Evolutionary conservation across 352 stramenopile species (phyloP).

Genomic region (Phytophthora hibernalis): DNA sequence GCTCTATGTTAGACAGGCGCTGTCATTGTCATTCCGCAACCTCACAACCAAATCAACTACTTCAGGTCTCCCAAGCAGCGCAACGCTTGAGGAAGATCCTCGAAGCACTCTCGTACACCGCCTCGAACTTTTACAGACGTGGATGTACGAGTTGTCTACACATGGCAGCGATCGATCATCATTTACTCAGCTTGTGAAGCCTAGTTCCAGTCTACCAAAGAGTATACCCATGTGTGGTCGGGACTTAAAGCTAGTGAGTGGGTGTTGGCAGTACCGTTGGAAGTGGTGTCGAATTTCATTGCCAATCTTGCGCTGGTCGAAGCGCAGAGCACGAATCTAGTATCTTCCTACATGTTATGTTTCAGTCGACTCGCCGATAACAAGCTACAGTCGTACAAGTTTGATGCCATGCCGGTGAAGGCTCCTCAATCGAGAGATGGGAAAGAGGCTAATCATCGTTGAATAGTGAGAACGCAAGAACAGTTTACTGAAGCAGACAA

Average conservation of each 20-base stretch:
- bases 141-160: neutral
- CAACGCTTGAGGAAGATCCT: neutral
- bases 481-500: no score
- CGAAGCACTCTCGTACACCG: neutral
- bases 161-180: neutral
- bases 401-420: neutral
- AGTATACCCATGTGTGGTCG: neutral
- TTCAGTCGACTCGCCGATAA: neutral
- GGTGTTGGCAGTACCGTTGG: neutral
- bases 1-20: no score
- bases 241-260: neutral
- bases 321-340: neutral
- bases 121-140: neutral
- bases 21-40: neutral
- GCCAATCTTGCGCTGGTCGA: neutral
- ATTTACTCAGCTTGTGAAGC: neutral
- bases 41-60: neutral
- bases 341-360: neutral
- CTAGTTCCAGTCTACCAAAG: conserved; percentile 4
- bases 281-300: neutral
- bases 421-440: neutral
- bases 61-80: neutral
- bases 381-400: conserved; percentile 2
- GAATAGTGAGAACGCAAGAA: no score
- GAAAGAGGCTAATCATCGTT: conserved; percentile 1